Evolutionary conservation across 202 grass and related monocot species (phyloP), one percentile per base, ranked within the genome.

Genomic region (Hordeum pubiflorum): DNA sequence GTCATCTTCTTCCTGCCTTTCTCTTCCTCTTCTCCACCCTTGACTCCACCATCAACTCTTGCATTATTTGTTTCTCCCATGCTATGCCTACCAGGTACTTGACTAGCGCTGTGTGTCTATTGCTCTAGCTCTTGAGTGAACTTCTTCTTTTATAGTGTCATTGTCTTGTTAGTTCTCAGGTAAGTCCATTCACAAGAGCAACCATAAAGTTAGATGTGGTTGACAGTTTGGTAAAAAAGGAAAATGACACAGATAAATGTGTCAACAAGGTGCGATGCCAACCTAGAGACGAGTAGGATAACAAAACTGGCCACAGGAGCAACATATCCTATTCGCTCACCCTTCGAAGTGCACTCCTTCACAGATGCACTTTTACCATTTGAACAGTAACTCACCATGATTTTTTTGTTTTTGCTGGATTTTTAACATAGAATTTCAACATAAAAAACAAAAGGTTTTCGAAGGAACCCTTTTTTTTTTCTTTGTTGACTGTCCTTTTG

Each of bases 11-110:
- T 76, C 54, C 18, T 67, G 63, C 34, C 29, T 0, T 66, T 68
- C 37, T 76, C 69, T 43, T 65, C 44, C 26, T 24, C 67, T 15
- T 77, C 60, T 38, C 10, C 29, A 17, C 58, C 20, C 10, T 63
- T 48, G 17, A 20, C 59, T 67, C 3, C 62, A 55, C 66, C 29
- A 55, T 20, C 43, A 38, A 44, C 44, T 38, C 20, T 21, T 50
- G 76, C 59, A 50, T 22, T 50, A 27, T 41, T 32, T 63, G 59
- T 20, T 32, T 78, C 60, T 50, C 32, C 62, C 77, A 79, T 79
- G 62, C 7, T 79, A 52, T 66, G 31, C 44, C 61, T 55, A 52
- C 31, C 43, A 67, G 77, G 12, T 55, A 67, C 2, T 4, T 48
- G 10, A 48, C 31, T 52, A 22, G 44, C n/a, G 13, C 43, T 23